Evolutionary conservation across 805 yeast species (phyloP).

Genomic region (Pichia insulana): DNA sequence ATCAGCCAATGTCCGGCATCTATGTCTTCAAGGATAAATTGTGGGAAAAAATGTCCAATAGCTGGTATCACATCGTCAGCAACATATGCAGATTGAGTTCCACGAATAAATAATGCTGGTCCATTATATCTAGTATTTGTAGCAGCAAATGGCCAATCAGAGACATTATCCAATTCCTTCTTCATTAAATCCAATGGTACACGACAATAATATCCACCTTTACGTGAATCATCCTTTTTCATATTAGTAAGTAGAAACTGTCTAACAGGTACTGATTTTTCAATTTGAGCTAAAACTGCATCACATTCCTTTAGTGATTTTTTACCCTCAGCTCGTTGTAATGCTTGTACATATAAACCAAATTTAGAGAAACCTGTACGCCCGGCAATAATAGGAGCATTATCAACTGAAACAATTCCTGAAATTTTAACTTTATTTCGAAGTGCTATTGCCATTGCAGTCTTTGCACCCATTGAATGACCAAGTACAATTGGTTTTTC

Average conservation of each 20-base stretch:
- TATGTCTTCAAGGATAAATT: slow-evolving; percentile 62
- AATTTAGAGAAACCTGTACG: slow-evolving; percentile 39
- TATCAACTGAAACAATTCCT: slow-evolving; percentile 72
- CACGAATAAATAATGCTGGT: slow-evolving; percentile 74
- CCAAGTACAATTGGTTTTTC: slow-evolving; percentile 58
- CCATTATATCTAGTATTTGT: slow-evolving; percentile 48
- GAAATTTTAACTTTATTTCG: slow-evolving; percentile 54
- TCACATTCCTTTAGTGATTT: slow-evolving; percentile 60
- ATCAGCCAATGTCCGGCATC: slow-evolving; percentile 92
- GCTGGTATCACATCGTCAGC: slow-evolving; percentile 73
- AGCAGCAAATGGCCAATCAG: slow-evolving; percentile 70
- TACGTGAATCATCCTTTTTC: slow-evolving; percentile 31
- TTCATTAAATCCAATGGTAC: slow-evolving; percentile 69
- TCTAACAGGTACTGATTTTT: slow-evolving; percentile 49
- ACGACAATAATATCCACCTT: slow-evolving; percentile 33
- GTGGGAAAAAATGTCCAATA: slow-evolving; percentile 72
- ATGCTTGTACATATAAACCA: slow-evolving; percentile 54
- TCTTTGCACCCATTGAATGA: slow-evolving; percentile 90
- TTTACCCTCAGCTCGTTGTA: slow-evolving; percentile 48
- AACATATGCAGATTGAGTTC: slow-evolving; percentile 64
- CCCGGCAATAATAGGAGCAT: slow-evolving; percentile 66
- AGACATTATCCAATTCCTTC: slow-evolving; percentile 53
- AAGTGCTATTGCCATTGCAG: slow-evolving; percentile 80
- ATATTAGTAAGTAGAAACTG: slow-evolving; percentile 74
- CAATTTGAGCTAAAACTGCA: slow-evolving; percentile 51